Percentiles rank a stretch among this genome's conserved stretches.
These are phyloP conservation scores for Schizophyllum commune DNA, from an alignment of 1,284 basidiomycete genomes.

Conservation along the genomic window DNA sequence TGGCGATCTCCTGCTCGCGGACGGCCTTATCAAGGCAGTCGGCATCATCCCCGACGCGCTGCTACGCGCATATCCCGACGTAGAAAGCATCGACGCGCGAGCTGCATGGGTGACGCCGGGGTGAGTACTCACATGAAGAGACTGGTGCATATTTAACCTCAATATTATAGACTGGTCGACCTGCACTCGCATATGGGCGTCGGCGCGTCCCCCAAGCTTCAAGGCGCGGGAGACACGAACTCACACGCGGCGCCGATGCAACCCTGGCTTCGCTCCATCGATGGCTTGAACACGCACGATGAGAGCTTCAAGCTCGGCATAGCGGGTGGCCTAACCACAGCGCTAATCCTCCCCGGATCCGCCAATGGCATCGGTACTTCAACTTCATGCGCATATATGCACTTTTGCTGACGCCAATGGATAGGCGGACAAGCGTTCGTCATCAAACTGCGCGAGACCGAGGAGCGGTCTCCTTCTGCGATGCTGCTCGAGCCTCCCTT, in stretches of 20 bases:
- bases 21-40: constrained; percentile 43
- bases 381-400: background rate
- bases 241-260: constrained; percentile 37
- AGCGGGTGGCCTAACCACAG: constrained; percentile 29
- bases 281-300: constrained; percentile 30
- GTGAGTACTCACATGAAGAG: background rate
- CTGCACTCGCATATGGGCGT: constrained; percentile 67
- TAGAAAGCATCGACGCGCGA: constrained; percentile 31
- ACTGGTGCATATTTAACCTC: background rate
- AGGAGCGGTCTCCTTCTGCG: constrained; percentile 44
- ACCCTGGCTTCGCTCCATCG: constrained; percentile 33
- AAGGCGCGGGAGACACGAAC: constrained; percentile 25
- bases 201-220: constrained; percentile 36
- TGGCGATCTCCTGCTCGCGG: constrained; percentile 48
- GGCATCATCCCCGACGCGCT: constrained; percentile 28
- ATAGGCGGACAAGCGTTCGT: constrained; percentile 58
- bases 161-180: constrained; percentile 35
- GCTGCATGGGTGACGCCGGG: constrained; percentile 46
- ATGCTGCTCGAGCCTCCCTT: constrained; percentile 56
- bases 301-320: constrained; percentile 23
- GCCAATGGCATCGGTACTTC: constrained; percentile 27
- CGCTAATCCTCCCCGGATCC: constrained; percentile 27
- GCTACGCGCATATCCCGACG: constrained; percentile 12
- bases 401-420: background rate
- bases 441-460: constrained; percentile 53